Evolutionary conservation across 352 stramenopile genomes (phyloP).

Genomic region (Phytophthora quininea): DNA sequence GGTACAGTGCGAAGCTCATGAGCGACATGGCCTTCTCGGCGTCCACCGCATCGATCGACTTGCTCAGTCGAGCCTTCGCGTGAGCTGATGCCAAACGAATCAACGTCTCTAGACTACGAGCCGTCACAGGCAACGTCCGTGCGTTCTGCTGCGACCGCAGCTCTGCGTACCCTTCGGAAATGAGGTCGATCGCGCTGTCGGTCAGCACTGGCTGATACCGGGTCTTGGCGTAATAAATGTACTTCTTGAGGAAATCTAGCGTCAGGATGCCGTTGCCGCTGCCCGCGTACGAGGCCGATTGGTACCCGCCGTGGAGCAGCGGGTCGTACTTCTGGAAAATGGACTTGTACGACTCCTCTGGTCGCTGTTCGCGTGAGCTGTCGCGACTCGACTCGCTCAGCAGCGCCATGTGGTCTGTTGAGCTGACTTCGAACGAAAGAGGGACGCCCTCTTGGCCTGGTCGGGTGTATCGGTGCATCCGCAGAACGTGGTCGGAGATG

Average conservation of each 20-base stretch:
- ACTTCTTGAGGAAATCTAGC: constrained; percentile 98
- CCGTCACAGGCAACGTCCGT: constrained; percentile 95
- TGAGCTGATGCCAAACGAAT: constrained; percentile 98
- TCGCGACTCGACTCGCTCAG: constrained; percentile 46
- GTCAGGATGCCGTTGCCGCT: constrained; percentile 89
- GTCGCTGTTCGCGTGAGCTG: constrained; percentile 55
- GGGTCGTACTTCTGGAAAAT: constrained; percentile 93
- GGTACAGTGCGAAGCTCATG: constrained; percentile 98
- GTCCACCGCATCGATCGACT: constrained; percentile 83
- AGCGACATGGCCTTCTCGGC: constrained; percentile 94
- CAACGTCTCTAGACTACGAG: constrained; percentile 98
- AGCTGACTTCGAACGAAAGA: constrained; percentile 87
- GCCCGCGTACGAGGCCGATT: constrained; percentile 53
- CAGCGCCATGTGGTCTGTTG: constrained; percentile 78
- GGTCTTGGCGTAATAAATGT: constrained; percentile 99
- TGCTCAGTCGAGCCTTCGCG: constrained; percentile 95
- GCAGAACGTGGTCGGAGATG: constrained; percentile 98
- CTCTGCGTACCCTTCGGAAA: constrained; percentile 97
- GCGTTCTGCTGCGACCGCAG: constrained; percentile 95
- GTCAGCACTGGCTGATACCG: constrained; percentile 89
- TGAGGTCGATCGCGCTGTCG: constrained; percentile 91
- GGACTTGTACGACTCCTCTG: constrained; percentile 72
- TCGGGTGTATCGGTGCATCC: constrained; percentile 95
- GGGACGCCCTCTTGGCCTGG: constrained; percentile 88
- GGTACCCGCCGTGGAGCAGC: constrained; percentile 80